phyloP scores from a whole-genome alignment of 257 asterid species.

The Schizonepeta tenuifolia region DNA sequence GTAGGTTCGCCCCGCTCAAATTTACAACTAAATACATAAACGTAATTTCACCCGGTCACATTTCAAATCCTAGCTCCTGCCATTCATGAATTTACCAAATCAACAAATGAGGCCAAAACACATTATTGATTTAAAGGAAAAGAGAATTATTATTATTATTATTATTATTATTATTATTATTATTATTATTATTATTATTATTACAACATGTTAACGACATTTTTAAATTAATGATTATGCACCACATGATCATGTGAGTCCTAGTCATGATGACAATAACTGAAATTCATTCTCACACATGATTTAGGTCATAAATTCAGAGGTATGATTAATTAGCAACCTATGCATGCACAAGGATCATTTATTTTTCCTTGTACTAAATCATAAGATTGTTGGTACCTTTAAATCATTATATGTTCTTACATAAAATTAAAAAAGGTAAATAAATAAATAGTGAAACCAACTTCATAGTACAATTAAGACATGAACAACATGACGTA shows the following conservation, averaged over 20 bases:
- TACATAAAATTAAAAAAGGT: neutral
- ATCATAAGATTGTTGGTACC: neutral
- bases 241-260: slow-evolving; percentile 26
- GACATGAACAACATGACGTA: neutral
- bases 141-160: neutral
- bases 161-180: neutral
- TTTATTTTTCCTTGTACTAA: neutral
- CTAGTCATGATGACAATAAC: slow-evolving; percentile 13
- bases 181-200: neutral
- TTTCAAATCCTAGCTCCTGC: too few species aligned
- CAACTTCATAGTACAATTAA: neutral
- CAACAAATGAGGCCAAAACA: neutral
- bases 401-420: neutral
- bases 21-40: too few species aligned
- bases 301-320: neutral
- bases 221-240: slow-evolving; percentile 4
- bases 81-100: too few species aligned
- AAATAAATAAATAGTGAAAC: neutral
- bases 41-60: too few species aligned
- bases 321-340: neutral
- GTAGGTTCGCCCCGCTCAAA: too few species aligned
- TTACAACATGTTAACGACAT: neutral
- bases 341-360: neutral
- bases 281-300: slow-evolving; percentile 3
- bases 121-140: too few species aligned